Conservation (phyloP, 306 rosid genomes). For the Cucurbita argyrosperma region DNA sequence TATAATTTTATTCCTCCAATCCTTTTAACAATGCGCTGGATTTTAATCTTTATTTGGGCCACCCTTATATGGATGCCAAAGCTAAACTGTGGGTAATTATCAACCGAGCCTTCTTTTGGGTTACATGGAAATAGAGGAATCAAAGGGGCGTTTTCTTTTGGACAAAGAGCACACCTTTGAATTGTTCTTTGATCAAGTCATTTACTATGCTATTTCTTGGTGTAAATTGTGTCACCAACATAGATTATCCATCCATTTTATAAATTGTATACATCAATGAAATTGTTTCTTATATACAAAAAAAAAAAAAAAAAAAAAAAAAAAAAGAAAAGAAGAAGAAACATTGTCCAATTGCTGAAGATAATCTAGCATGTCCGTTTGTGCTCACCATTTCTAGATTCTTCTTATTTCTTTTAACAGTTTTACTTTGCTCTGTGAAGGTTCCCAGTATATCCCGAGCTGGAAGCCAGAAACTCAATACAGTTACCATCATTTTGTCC, state of each 20-base stretch:
- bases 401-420: neutral
- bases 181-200: neutral
- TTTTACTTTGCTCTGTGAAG: conserved; percentile 30
- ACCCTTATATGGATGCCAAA: neutral
- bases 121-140: neutral
- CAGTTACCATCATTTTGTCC: conserved; percentile 66
- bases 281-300: neutral
- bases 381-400: neutral
- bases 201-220: too few species aligned
- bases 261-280: neutral
- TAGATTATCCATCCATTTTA: neutral
- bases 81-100: neutral
- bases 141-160: neutral
- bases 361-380: neutral
- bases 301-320: too few species aligned
- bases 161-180: neutral
- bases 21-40: neutral
- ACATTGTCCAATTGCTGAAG: neutral
- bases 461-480: conserved; percentile 80
- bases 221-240: too few species aligned
- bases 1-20: neutral
- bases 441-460: conserved; percentile 73
- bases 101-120: neutral
- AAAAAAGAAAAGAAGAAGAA: too few species aligned
- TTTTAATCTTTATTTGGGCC: neutral